Base-by-base conservation (phyloP, 176 grass and related monocot species). In the Carex parvula region DNA sequence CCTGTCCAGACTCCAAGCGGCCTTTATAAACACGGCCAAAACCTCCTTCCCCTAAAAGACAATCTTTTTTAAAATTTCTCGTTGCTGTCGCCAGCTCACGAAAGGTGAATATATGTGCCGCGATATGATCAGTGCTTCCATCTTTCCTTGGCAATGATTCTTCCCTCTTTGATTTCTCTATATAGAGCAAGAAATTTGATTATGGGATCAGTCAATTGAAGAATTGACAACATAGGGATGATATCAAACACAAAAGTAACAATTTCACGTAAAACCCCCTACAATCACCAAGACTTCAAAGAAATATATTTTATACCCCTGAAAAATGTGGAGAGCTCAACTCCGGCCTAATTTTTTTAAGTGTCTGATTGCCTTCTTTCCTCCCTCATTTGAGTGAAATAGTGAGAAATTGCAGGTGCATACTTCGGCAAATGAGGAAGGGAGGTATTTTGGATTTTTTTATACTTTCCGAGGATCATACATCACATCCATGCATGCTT, bases 21-120 rank as follows among this genome's bases (percentile, higher is more conserved):
- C 87, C 87, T 84, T 84, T 88, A 37, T 88, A 88, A 39, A 88
- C 87, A 69, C 82, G 87, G 30, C 87, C 87, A 68, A 88, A 88
- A 70, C 87, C 87, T 26, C 87, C 87, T 80, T 88, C 87, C 17
- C 87, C 87, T 69, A 58, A 16, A 82, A 92, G 76, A 54, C 83
- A 91, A 84, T 84, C 84, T 55, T 65, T 70, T 84, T 65, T 89
- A 21, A 75, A 89, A 72, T 84, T 87, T 76, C 57, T 84, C 54
- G 87, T 88, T 4, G 70, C 87, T 0, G 83, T 64, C 20, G 84
- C 85, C 65, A 88, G 89, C 60, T 86, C 60, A 80, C 85, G 78
- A 62, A 68, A 81, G 42, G 84, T 88, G 84, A 88, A 88, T 46
- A 84, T 66, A 32, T 88, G 87, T 79, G 87, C 87, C 13, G 64